These are phyloP conservation scores for Aspergillus latus DNA, from an alignment of 2,329 filamentous ascomycete species.

Conservation along the genomic window DNA sequence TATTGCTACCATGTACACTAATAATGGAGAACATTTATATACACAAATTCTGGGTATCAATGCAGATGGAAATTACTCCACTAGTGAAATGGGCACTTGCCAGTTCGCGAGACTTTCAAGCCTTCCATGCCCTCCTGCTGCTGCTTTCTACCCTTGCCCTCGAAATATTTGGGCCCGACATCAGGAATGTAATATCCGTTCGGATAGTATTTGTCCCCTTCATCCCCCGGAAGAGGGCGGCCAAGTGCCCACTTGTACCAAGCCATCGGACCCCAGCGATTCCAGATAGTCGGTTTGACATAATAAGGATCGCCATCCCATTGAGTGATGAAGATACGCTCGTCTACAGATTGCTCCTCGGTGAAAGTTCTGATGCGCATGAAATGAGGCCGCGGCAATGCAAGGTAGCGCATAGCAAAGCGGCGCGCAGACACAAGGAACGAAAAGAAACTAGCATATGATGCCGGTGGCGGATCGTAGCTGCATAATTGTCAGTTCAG, in stretches of 20 bases:
- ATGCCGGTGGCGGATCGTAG: slow-evolving; percentile 41
- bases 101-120: slow-evolving; percentile 43
- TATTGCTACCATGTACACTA: neutral
- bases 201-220: slow-evolving; percentile 48
- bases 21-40: no score
- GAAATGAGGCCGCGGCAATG: slow-evolving; percentile 56
- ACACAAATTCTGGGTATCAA: neutral
- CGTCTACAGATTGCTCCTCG: slow-evolving; percentile 53
- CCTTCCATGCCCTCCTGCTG: slow-evolving; percentile 42
- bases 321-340: slow-evolving; percentile 51
- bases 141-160: slow-evolving; percentile 48
- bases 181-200: slow-evolving; percentile 55
- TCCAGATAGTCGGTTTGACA: slow-evolving; percentile 58
- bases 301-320: slow-evolving; percentile 69
- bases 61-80: neutral
- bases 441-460: slow-evolving; percentile 44
- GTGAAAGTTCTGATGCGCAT: slow-evolving; percentile 41
- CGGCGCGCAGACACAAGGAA: slow-evolving; percentile 54
- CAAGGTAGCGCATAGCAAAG: slow-evolving; percentile 57
- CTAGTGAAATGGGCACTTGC: slow-evolving; percentile 51
- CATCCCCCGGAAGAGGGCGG: slow-evolving; percentile 49
- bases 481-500: slow-evolving; percentile 22
- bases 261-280: slow-evolving; percentile 61
- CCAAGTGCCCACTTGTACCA: slow-evolving; percentile 51
- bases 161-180: slow-evolving; percentile 60